These are phyloP conservation scores for Avicennia marina DNA, from an alignment of 257 asterid genomes.

Conservation along the genomic window DNA sequence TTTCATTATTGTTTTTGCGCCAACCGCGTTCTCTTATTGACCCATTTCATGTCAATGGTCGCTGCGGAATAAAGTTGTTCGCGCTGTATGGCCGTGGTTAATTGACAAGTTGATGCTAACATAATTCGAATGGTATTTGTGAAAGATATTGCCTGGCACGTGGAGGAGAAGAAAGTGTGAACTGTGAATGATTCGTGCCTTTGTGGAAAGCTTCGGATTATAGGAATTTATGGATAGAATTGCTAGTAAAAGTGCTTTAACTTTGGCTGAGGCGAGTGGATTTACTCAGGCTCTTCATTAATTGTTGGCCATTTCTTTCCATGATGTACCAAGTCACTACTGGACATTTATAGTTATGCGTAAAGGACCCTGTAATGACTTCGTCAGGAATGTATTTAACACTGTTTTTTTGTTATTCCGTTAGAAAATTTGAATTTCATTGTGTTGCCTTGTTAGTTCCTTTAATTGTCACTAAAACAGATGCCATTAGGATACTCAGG, in stretches of 20 bases:
- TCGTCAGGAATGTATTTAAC: background rate
- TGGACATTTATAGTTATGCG: background rate
- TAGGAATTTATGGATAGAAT: background rate
- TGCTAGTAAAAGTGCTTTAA: too few relatives aligned
- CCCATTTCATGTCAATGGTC: background rate
- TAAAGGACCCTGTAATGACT: background rate
- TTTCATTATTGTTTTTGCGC: too few relatives aligned
- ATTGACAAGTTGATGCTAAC: constrained; percentile 3
- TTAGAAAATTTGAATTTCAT: background rate
- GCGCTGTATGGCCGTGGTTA: background rate
- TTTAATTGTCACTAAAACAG: too few relatives aligned
- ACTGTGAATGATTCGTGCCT: background rate
- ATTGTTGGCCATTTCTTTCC: background rate
- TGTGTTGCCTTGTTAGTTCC: too few relatives aligned
- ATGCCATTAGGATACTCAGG: too few relatives aligned
- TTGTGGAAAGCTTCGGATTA: background rate
- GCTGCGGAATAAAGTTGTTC: background rate
- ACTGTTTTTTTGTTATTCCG: background rate
- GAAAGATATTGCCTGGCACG: constrained; percentile 4
- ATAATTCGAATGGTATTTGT: background rate
- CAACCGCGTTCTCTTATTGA: constrained; percentile 4
- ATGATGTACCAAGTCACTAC: background rate
- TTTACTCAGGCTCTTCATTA: background rate
- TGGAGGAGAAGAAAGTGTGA: too few relatives aligned
- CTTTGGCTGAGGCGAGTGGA: background rate